Base-by-base conservation (phyloP, 305 asterid genomes). In the Solanum hybrid region DNA sequence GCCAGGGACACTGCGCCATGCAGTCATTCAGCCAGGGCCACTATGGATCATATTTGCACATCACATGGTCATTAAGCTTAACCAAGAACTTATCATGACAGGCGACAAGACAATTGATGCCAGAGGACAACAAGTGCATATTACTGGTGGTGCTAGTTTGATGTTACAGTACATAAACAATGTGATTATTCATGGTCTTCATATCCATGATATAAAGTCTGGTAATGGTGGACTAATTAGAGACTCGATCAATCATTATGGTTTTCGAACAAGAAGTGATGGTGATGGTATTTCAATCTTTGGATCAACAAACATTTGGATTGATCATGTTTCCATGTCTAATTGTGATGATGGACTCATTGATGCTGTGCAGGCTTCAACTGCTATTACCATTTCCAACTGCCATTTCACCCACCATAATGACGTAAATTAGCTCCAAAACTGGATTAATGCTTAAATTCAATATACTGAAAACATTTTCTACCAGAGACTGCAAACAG, bases 321-420 rank as follows among this genome's bases (percentile, higher is more conserved):
- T 88, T 57, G 90, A 88, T 39, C 90, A 76, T 29, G 83, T 88
- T 76, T 88, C 86, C 51, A 88, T 88, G 90, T 88, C 90, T 32
- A 88, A 88, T 10, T 88, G 90, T 33, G 90, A 76, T 57, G 90
- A 88, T 76, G 90, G 90, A 51, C 90, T 88, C 24, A 88, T 88
- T 51, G 90, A 88, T 76, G 90, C 84, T 32, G 86, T 88, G 31
- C 39, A 38, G 86, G 72, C 90, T 73, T 88, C 90, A 41, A 88
- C 90, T 45, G 90, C 90, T 76, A 57, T 88, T 29, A 88, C 90
- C 45, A 88, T 88, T 33, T 88, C 90, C 26, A 88, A 88, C 45
- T 41, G 90, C 34, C 90, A 88, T 88, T 88, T 88, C 86, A 88
- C 90, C 31, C 27, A 88, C 76, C 90, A 88, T 78, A 88, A 88